Evolutionary conservation across 805 yeast genomes (phyloP).

Genomic region (Zygosaccharomyces siamensis): DNA sequence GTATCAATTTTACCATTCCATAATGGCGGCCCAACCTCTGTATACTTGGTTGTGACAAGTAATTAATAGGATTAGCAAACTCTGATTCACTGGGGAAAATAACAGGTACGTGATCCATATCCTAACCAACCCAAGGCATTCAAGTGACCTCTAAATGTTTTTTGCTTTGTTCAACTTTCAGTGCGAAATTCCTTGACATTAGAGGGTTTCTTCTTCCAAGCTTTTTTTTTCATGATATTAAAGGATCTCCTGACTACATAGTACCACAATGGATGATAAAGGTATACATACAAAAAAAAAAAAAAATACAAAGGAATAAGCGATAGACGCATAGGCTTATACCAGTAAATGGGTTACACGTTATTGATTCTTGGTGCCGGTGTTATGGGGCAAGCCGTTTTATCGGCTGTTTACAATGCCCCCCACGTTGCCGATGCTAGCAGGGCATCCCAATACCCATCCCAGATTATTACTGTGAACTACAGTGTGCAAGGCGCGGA

Average conservation of each 20-base stretch:
- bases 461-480: conserved; percentile 74
- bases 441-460: conserved; percentile 48
- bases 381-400: conserved; percentile 91
- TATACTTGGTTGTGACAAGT: conserved; percentile 49
- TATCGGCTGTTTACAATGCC: conserved; percentile 52
- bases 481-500: conserved; percentile 40
- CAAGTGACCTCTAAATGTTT: not conserved
- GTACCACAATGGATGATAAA: not conserved
- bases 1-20: conserved; percentile 73
- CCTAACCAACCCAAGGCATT: not conserved
- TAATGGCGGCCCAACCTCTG: conserved; percentile 45
- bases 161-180: not conserved
- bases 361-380: conserved; percentile 88
- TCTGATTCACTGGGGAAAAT: conserved; percentile 52
- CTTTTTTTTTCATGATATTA: not conserved
- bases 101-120: conserved; percentile 44
- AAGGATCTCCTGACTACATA: not conserved
- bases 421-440: conserved; percentile 27
- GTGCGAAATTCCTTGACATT: not conserved
- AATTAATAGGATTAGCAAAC: conserved; percentile 60
- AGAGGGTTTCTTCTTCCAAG: not conserved
- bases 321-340: too few relatives aligned
- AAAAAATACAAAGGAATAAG: too few relatives aligned
- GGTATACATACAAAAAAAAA: not conserved
- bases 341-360: conserved; percentile 40